Base-by-base conservation (phyloP, 2,329 filamentous ascomycete species). In the Anthostomella pinea region DNA sequence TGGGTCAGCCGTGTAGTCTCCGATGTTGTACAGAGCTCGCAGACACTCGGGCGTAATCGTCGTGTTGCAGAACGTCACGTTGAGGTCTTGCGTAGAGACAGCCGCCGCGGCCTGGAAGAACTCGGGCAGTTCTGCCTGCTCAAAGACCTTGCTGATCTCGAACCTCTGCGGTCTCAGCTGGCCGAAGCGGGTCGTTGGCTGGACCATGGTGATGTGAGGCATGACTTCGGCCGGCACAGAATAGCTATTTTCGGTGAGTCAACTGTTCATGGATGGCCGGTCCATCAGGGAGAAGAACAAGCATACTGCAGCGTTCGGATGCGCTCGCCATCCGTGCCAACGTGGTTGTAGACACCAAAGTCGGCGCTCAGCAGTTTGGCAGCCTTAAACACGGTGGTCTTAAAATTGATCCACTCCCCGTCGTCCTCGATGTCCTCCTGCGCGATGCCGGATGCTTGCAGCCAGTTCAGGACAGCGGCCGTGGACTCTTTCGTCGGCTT, bases 101-200 rank as follows among this genome's bases (percentile, higher is more conserved):
- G 36, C 29, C 5, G 47, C 44, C 6, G 47, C 49, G 13, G 36
- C 30, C 9, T 38, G 33, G 3, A 38, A 32, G 13, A 36, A 31
- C 19, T 47, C 37, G 6, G 43, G 39, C 2, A 45, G 41, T 9
- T 51, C 45, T 16, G 50, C 48, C 9, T 64, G 32, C 21, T 53
- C 50, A 30, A 59, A 48, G 32, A 60, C 47, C 9, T 65, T 54
- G 38, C 58, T 72, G 36, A 73, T 56, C 5, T 58, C 58, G 17
- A 56, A 65, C 28, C 49, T 54, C 38, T 74, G 68, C 2, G 69
- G 48, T 19, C 56, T 58, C 15, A 74, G 65, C 37, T 70, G 63
- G 13, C 75, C 74, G 40, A 84, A 85, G 24, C 74, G 68, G 4
- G 77, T 84, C 0, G 80, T 84, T 1, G 81, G 81, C 56, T 83